These are phyloP conservation scores for Neltuma alba DNA, from an alignment of 306 rosid genomes.

Conservation along the genomic window DNA sequence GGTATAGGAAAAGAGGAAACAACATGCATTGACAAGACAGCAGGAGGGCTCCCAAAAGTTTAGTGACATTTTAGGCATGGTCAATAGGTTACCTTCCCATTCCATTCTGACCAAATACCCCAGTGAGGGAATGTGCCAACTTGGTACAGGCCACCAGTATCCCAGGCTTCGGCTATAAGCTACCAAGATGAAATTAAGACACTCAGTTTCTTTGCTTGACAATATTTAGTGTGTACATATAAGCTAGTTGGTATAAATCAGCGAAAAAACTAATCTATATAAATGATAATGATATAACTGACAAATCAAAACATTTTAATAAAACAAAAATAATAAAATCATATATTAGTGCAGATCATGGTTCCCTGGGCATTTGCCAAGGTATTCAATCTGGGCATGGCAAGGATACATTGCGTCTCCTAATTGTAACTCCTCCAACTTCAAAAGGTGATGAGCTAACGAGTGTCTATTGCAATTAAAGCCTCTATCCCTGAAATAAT, in stretches of 20 bases:
- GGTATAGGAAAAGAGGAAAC: not conserved
- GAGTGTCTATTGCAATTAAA: not conserved
- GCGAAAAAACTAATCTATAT: slow-evolving; percentile 26
- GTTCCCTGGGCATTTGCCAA: slow-evolving; percentile 4
- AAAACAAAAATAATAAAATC: not conserved
- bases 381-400: slow-evolving; percentile 5
- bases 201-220: not conserved
- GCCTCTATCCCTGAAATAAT: not conserved
- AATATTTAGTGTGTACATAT: not conserved
- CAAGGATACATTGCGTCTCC: slow-evolving; percentile 12
- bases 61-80: not conserved
- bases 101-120: slow-evolving; percentile 99
- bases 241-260: slow-evolving; percentile 33
- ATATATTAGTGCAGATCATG: slow-evolving; percentile 1
- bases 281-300: slow-evolving; percentile 16
- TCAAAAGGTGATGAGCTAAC: slow-evolving; percentile 15
- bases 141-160: slow-evolving; percentile 95
- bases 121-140: slow-evolving; percentile 95
- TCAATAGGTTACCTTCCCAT: slow-evolving; percentile 67
- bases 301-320: slow-evolving; percentile 36
- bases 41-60: not conserved
- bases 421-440: not conserved
- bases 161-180: slow-evolving; percentile 99
- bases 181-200: slow-evolving; percentile 44
- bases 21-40: not conserved